Conservation (phyloP, 495 filamentous ascomycete genomes). For the Talaromyces ruber region DNA sequence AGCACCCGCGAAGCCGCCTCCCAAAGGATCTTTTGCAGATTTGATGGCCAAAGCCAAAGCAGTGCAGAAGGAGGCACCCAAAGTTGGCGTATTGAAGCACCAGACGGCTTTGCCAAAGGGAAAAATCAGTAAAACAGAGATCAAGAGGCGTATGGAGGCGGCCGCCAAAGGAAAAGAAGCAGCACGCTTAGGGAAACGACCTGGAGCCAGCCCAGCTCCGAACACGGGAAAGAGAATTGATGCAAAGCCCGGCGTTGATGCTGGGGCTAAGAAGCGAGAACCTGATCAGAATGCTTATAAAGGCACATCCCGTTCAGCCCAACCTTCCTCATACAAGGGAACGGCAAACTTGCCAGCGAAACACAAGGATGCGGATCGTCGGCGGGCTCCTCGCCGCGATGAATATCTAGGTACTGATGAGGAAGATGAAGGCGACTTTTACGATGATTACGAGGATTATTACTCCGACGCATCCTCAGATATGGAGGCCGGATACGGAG, state of each 20-base stretch:
- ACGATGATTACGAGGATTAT: slow-evolving; percentile 42
- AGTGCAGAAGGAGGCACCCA: slow-evolving; percentile 26
- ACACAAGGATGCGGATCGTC: slow-evolving; percentile 15
- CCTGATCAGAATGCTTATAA: slow-evolving; percentile 34
- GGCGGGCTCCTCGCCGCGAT: slow-evolving; percentile 24
- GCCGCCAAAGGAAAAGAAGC: slow-evolving; percentile 24
- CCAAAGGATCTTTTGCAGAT: slow-evolving; percentile 35
- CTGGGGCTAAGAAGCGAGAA: slow-evolving; percentile 16
- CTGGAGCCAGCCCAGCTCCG: slow-evolving; percentile 10
- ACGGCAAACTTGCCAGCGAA: slow-evolving; percentile 32
- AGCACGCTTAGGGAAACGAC: slow-evolving; percentile 17
- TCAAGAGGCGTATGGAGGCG: slow-evolving; percentile 27
- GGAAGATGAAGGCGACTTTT: slow-evolving; percentile 37
- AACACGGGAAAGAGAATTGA: slow-evolving; percentile 9
- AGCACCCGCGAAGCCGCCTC: slow-evolving; percentile 26
- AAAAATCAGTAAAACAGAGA: slow-evolving; percentile 30
- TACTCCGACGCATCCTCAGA: slow-evolving; percentile 50
- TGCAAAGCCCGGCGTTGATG: slow-evolving; percentile 14
- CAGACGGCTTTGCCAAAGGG: slow-evolving; percentile 25
- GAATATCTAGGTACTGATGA: slow-evolving; percentile 43
- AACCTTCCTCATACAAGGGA: slow-evolving; percentile 46
- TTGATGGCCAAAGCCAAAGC: slow-evolving; percentile 32
- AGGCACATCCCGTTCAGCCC: slow-evolving; percentile 42
- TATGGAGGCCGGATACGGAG: slow-evolving; percentile 57
- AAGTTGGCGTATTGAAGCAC: slow-evolving; percentile 28